Base-by-base conservation (phyloP, 495 filamentous ascomycete genomes). In the Penicillium goetzii region DNA sequence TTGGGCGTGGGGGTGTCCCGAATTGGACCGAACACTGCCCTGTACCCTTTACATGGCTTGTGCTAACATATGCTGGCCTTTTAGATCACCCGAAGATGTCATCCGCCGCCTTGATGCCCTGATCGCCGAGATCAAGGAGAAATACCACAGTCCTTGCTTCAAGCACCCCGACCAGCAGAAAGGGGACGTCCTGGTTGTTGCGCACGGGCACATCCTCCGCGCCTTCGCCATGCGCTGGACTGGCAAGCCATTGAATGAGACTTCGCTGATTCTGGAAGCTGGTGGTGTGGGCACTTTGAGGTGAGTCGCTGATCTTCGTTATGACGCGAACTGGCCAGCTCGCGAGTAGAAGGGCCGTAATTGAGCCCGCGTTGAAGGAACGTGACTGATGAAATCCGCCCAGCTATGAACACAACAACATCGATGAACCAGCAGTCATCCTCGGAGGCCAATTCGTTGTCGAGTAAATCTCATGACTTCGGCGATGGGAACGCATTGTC, bases 141-240 rank as follows among this genome's bases (percentile, higher is more conserved):
- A 75, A 79, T 86, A 76, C 84, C 84, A 86, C 64, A 59, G 69
- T 0, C 64, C 66, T 23, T 69, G 76, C 59, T 69, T 84, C 12
- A 68, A 76, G n/a, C 56, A 70, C 61, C 76, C 75, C 19, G 83
- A 81, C 33, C 70, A 75, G 19, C 75, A 78, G 56, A 80, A 81
- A n/a, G 72, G 80, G 0, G 89, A 92, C 70, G 83, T 92, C 1
- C 72, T 92, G 1, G 60, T 92, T 23, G 88, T 92, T 26, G 87
- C 90, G 5, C 93, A 97, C 68, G 93, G 93, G 0, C 93, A 96
- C 74, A 92, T 96, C 32, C 80, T 97, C 33, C 83, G 93, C 28
- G 92, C 92, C 0, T 96, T 97, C 75, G 91, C 92, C 6, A 93
- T 96, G 87, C 82, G 93, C 21, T 97, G 93, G 93, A 82, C 86